Evolutionary conservation across 345 rosid genomes (phyloP), one percentile per base, ranked within the genome.

Genomic region (Gynandropsis gynandra): DNA sequence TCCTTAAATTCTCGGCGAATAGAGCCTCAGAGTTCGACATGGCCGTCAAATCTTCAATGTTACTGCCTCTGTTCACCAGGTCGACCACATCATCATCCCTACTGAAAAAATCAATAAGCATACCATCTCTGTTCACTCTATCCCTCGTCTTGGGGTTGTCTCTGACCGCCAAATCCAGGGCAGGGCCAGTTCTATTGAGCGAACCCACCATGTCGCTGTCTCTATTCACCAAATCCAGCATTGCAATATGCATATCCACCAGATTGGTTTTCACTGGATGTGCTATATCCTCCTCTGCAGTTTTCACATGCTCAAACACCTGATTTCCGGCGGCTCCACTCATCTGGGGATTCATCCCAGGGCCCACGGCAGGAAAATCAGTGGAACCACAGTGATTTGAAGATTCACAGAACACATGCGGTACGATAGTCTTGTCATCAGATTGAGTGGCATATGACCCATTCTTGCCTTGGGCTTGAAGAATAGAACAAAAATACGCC

Each of bases 1-100:
- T 54, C 70, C 59, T 70, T 63, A 80, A 35, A 58, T 76, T 74
- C 41, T 61, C 80, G 27, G 52, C 75, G 20, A 64, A 65, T 3
- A 66, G 72, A 52, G 69, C 70, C 65, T 65, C 74, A 50, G 34
- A 19, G 14, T 61, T 71, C 32, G 17, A 52, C 62, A 66, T 31
- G 1, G 47, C 68, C 12, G 15, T 63, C 41, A 62, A 39, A 37
- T 76, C 69, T 48, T 57, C 63, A 62, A 56, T 35, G 14, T 41
- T 50, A 36, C 6, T 41, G 29, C 57, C 58, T 49, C 13, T 21
- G 21, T 13, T 56, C 24, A 39, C 29, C 29, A n/a, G n/a, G n/a
- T n/a, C n/a, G n/a, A 24, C 29, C 29, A 24, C 5, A 2, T 24
- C 29, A 2, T 5, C 29, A 2, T 24, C 29, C 5, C 29, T 24